Conservation (phyloP, 2,329 filamentous ascomycete genomes). For the Ceratocystiopsis sp. region DNA sequence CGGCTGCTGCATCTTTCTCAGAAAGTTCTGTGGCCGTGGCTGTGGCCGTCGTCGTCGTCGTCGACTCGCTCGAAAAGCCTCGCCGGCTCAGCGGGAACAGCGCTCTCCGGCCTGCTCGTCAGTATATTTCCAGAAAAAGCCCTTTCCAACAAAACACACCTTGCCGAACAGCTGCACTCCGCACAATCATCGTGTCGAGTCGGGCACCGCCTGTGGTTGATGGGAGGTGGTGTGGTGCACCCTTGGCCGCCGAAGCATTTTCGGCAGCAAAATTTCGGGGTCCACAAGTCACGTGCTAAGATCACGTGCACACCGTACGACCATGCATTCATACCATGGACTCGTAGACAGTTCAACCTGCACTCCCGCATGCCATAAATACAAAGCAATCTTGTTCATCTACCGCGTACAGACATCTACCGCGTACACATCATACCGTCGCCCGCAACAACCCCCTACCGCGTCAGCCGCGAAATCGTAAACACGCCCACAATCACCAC, state of each 20-base stretch:
- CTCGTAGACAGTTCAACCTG: too few species aligned
- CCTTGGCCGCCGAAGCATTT: too few species aligned
- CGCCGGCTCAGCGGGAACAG: slow-evolving; percentile 26
- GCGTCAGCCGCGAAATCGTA: slow-evolving; percentile 55
- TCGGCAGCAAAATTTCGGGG: too few species aligned
- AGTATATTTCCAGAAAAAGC: too few species aligned
- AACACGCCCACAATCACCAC: slow-evolving; percentile 92
- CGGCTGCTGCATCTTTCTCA: background rate
- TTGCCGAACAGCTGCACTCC: slow-evolving; percentile 36
- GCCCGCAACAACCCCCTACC: slow-evolving; percentile 9
- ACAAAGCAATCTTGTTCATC: background rate
- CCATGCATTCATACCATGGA: too few species aligned
- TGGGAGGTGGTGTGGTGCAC: too few species aligned
- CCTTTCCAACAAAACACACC: slow-evolving; percentile 20
- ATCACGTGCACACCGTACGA: too few species aligned
- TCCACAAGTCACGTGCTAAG: too few species aligned
- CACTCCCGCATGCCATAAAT: too few species aligned
- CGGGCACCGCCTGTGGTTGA: too few species aligned
- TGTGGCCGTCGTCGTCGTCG: slow-evolving; percentile 13
- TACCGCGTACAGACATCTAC: background rate
- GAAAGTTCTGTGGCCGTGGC: background rate
- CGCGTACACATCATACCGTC: too few species aligned
- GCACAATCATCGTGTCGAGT: slow-evolving; percentile 31
- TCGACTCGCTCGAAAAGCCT: slow-evolving; percentile 18
- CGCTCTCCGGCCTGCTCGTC: slow-evolving; percentile 31